These are phyloP conservation scores for Penicillium robsamsonii DNA, from an alignment of 495 filamentous ascomycete species.

Conservation along the genomic window DNA sequence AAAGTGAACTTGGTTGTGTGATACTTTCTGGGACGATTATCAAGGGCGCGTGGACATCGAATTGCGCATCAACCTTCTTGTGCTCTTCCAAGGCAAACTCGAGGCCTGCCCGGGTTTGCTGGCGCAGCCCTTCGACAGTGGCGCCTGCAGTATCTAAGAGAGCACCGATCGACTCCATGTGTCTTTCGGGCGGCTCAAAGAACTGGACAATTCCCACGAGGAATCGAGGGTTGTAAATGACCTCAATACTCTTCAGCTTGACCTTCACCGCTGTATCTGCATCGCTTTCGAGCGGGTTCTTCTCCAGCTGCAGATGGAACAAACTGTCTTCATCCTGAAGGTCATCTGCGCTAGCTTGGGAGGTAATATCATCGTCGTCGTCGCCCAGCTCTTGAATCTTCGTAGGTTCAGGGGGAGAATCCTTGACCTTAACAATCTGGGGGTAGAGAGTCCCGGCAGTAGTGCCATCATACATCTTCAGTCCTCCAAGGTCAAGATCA, in stretches of 20 bases:
- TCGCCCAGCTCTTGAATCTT: constrained; percentile 43
- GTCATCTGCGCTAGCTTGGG: constrained; percentile 50
- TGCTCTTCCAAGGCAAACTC: constrained; percentile 96
- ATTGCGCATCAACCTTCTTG: constrained; percentile 93
- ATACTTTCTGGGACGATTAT: constrained; percentile 96
- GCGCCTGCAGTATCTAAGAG: constrained; percentile 92
- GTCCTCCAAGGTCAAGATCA: constrained; percentile 83
- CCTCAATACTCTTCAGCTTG: constrained; percentile 91
- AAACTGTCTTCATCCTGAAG: constrained; percentile 68
- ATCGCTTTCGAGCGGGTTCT: constrained; percentile 89
- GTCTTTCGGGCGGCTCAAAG: constrained; percentile 91
- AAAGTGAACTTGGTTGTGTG: constrained; percentile 72
- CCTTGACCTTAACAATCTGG: constrained; percentile 93
- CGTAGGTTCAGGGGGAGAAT: constrained; percentile 58
- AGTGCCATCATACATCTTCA: constrained; percentile 94
- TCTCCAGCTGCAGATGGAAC: constrained; percentile 88
- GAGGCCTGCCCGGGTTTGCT: constrained; percentile 91
- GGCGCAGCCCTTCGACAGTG: constrained; percentile 88
- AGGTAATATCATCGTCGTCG: constrained; percentile 63
- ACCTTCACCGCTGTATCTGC: constrained; percentile 86
- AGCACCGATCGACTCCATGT: constrained; percentile 97
- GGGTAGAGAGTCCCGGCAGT: constrained; percentile 85
- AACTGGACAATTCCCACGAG: constrained; percentile 86
- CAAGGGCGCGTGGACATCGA: constrained; percentile 91
- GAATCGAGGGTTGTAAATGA: constrained; percentile 94